These are phyloP conservation scores for Leishmania braziliensis DNA, from an alignment of 208 protist genomes.

Conservation along the genomic window DNA sequence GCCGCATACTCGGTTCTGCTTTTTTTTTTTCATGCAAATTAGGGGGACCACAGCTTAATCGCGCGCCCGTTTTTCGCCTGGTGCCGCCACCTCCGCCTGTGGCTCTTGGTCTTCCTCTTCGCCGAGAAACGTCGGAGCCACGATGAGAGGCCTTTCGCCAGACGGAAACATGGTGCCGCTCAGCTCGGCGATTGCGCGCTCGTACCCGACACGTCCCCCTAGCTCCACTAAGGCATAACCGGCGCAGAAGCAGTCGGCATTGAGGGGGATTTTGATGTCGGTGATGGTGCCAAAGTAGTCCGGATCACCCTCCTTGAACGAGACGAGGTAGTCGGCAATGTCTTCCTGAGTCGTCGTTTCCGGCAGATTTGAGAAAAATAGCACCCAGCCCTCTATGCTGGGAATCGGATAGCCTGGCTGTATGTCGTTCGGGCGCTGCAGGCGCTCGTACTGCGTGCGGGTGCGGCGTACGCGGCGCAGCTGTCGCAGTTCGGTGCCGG, in stretches of 20 bases:
- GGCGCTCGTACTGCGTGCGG: constrained; percentile 72
- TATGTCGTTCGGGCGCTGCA: constrained; percentile 68
- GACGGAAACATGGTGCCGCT: constrained; percentile 47
- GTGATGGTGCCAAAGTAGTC: constrained; percentile 67
- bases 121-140: constrained; percentile 71
- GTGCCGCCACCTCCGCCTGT: constrained; percentile 14
- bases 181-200: constrained; percentile 63
- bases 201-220: constrained; percentile 53
- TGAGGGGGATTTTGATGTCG: constrained; percentile 72
- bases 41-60: neutral
- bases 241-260: constrained; percentile 66
- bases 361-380: constrained; percentile 76
- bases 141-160: constrained; percentile 39
- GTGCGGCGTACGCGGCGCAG: constrained; percentile 69
- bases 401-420: constrained; percentile 62
- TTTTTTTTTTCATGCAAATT: constrained; percentile 4
- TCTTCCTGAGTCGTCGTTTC: constrained; percentile 63
- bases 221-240: constrained; percentile 87
- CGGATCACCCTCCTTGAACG: constrained; percentile 48
- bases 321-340: constrained; percentile 64
- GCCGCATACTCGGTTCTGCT: neutral
- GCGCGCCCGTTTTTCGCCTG: constrained; percentile 46
- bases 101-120: constrained; percentile 66
- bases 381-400: constrained; percentile 86
- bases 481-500: constrained; percentile 36